Percentiles rank a stretch among this genome's conserved stretches.
These are phyloP conservation scores for Arachnomyces sp. DNA, from an alignment of 2,329 filamentous ascomycete species.

Conservation along the genomic window DNA sequence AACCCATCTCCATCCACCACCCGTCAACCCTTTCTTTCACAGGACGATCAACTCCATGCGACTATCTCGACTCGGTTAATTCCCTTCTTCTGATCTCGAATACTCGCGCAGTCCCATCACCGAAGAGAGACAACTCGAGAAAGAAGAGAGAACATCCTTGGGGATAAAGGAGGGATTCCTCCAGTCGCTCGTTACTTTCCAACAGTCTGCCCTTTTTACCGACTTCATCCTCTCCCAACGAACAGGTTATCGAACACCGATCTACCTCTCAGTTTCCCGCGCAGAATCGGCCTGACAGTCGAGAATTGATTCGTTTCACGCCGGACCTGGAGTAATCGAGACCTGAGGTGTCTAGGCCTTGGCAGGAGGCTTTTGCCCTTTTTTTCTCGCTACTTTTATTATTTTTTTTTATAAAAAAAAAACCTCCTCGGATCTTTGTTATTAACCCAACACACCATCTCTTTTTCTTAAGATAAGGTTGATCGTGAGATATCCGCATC, in stretches of 20 bases:
- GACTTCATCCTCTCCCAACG: slow-evolving; percentile 17
- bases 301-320: too few relatives aligned
- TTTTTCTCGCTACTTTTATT: too few relatives aligned
- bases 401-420: too few relatives aligned
- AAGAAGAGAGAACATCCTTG: neutral
- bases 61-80: slow-evolving; percentile 1
- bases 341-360: too few relatives aligned
- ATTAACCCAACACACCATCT: too few relatives aligned
- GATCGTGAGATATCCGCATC: slow-evolving; percentile 16
- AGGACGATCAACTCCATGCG: neutral
- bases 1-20: neutral
- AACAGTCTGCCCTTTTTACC: too few relatives aligned
- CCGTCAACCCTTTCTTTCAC: neutral
- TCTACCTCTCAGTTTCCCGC: slow-evolving; percentile 18
- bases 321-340: too few relatives aligned
- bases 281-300: too few relatives aligned
- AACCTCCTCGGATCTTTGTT: too few relatives aligned
- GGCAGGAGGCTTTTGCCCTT: too few relatives aligned
- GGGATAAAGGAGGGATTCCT: slow-evolving; percentile 36
- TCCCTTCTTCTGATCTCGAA: slow-evolving; percentile 1
- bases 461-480: too few relatives aligned
- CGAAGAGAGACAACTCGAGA: too few relatives aligned
- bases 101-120: neutral
- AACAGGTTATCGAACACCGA: slow-evolving; percentile 13
- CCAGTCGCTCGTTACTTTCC: slow-evolving; percentile 33